Evolutionary conservation across 805 yeast genomes (phyloP).

Genomic region (Blastobotrys americana): DNA sequence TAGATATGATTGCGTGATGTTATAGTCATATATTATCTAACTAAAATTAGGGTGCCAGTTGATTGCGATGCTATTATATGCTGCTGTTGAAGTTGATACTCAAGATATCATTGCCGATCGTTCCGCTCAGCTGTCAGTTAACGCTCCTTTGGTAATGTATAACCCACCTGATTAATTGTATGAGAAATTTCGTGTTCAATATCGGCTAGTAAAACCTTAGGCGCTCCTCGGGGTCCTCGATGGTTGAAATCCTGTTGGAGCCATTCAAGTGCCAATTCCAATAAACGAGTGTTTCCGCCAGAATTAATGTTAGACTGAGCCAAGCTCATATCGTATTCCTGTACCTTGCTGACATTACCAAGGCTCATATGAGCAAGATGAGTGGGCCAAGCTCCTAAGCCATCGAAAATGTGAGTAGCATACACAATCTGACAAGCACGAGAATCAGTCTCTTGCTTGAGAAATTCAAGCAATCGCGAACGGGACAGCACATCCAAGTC

Average conservation of each 20-base stretch:
- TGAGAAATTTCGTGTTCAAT: constrained; percentile 28
- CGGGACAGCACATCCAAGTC: constrained; percentile 93
- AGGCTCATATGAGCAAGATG: constrained; percentile 67
- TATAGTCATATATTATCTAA: no score
- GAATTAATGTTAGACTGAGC: background rate
- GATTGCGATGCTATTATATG: no score
- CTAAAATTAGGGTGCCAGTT: no score
- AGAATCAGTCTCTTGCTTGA: constrained; percentile 61
- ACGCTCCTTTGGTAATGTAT: background rate
- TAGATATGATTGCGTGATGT: no score
- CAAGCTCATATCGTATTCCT: constrained; percentile 12
- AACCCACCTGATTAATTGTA: background rate
- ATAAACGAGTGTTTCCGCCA: constrained; percentile 25
- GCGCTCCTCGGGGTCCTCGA: constrained; percentile 49
- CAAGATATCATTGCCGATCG: no score
- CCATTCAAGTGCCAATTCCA: constrained; percentile 33
- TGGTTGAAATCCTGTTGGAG: constrained; percentile 34
- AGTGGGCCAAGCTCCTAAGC: constrained; percentile 87
- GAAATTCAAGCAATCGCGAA: constrained; percentile 59
- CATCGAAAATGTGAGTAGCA: constrained; percentile 95
- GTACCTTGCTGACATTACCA: constrained; percentile 43
- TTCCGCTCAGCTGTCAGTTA: no score
- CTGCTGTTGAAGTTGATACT: no score
- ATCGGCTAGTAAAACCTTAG: constrained; percentile 52
- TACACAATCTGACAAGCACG: constrained; percentile 71